Conservation (phyloP, 176 grass and related monocot genomes). For the Triticum turgidum region DNA sequence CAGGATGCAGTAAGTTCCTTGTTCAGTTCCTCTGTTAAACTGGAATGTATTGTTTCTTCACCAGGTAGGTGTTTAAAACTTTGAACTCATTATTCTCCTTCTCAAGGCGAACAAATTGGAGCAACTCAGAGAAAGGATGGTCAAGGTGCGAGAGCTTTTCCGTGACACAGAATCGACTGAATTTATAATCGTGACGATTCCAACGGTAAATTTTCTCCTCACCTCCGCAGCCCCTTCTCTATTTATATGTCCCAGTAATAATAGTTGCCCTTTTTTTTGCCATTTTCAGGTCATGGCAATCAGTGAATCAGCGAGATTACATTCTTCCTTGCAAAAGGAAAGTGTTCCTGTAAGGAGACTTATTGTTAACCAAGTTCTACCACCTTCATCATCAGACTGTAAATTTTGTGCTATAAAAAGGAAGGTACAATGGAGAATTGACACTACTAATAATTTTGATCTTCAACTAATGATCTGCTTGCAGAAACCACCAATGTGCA, state of each 20-base stretch:
- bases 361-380: constrained; percentile 91
- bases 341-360: constrained; percentile 86
- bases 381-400: constrained; percentile 82
- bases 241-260: background rate
- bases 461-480: background rate
- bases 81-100: background rate
- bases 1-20: constrained; percentile 70
- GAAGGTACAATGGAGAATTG: constrained; percentile 58
- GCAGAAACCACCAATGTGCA: background rate
- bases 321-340: constrained; percentile 85
- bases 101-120: constrained; percentile 81
- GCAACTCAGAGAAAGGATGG: constrained; percentile 88
- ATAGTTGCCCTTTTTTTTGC: background rate
- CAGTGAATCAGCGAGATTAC: constrained; percentile 78
- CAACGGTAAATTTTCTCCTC: constrained; percentile 56
- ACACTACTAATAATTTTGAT: background rate
- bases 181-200: constrained; percentile 97
- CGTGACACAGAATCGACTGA: constrained; percentile 82
- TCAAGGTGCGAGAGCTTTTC: constrained; percentile 88
- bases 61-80: constrained; percentile 1
- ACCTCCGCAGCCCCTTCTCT: background rate
- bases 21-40: background rate
- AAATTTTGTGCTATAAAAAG: constrained; percentile 99
- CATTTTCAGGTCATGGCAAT: constrained; percentile 85
- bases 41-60: constrained; percentile 25